Percentiles rank a stretch among this genome's conserved stretches.
Evolutionary conservation across 345 rosid genomes (phyloP).

Genomic region (Linum lewisii): DNA sequence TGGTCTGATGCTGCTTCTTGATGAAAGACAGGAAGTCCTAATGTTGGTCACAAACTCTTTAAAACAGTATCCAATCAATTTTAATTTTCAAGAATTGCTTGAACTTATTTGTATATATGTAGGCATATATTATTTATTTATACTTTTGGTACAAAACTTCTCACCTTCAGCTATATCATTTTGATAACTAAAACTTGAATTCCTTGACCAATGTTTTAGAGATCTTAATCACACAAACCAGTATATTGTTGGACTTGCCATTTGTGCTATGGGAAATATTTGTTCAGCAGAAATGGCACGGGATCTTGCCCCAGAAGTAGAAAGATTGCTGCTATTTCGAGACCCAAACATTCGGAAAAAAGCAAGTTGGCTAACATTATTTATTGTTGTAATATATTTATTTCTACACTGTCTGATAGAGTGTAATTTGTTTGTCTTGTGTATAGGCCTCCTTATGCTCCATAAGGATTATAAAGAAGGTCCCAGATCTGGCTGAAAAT

Average conservation of each 20-base stretch:
- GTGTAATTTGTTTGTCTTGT: slow-evolving; percentile 16
- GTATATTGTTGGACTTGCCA: slow-evolving; percentile 96
- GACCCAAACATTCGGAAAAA: slow-evolving; percentile 98
- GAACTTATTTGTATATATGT: neutral
- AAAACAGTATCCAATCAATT: slow-evolving; percentile 80
- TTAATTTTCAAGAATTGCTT: neutral
- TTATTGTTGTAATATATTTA: too few species aligned
- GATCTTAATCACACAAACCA: slow-evolving; percentile 96
- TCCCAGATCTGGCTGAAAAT: slow-evolving; percentile 97
- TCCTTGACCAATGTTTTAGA: slow-evolving; percentile 63
- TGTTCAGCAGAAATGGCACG: slow-evolving; percentile 99
- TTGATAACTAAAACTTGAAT: neutral
- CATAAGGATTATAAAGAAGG: slow-evolving; percentile 88
- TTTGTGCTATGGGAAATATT: slow-evolving; percentile 98
- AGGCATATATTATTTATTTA: neutral
- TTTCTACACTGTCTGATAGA: neutral
- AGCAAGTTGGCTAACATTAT: slow-evolving; percentile 24
- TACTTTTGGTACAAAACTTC: neutral
- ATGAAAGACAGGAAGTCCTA: slow-evolving; percentile 98
- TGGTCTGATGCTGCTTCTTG: slow-evolving; percentile 96
- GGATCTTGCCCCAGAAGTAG: slow-evolving; percentile 99
- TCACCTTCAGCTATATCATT: slow-evolving; percentile 7
- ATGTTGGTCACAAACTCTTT: slow-evolving; percentile 98
- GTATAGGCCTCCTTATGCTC: slow-evolving; percentile 94
- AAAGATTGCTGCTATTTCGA: slow-evolving; percentile 89